A percentile compares a stretch with the other conserved stretches of the same genome.
Conservation (phyloP, 345 rosid species). For the Lenwebbia sp. region DNA sequence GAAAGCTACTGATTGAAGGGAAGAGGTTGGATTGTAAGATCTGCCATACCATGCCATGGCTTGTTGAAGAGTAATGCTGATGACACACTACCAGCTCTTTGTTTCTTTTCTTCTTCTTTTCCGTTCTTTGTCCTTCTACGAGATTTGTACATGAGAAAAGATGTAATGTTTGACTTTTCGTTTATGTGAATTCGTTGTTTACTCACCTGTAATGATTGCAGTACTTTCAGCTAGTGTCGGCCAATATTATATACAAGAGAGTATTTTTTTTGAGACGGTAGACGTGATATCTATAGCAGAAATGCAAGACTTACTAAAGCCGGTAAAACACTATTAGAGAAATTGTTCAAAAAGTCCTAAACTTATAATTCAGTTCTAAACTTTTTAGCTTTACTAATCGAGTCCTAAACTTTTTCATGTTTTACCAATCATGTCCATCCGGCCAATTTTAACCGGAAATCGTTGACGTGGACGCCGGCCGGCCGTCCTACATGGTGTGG, state of each 20-base stretch:
- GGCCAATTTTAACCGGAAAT: no score
- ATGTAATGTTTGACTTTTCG: background rate
- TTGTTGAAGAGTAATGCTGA: background rate
- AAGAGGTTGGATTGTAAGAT: background rate
- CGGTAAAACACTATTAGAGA: no score
- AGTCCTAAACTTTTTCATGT: no score
- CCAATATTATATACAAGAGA: background rate
- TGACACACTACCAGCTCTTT: background rate
- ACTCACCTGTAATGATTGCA: background rate
- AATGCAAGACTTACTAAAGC: background rate
- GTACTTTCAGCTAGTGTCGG: background rate
- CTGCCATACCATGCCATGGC: background rate
- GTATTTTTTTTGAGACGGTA: background rate
- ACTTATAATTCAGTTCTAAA: no score
- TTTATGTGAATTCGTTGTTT: background rate
- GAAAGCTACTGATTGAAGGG: conserved; percentile 12
- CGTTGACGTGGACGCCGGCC: no score
- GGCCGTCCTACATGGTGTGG: no score
- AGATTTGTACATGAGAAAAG: background rate
- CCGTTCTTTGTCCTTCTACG: background rate
- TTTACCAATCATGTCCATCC: no score
- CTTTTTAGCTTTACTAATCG: no score
- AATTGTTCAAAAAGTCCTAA: no score
- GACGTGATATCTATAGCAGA: background rate
- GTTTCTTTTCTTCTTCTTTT: background rate